Base-by-base conservation (phyloP, 1,284 basidiomycete species). In the Puccinia coronata region DNA sequence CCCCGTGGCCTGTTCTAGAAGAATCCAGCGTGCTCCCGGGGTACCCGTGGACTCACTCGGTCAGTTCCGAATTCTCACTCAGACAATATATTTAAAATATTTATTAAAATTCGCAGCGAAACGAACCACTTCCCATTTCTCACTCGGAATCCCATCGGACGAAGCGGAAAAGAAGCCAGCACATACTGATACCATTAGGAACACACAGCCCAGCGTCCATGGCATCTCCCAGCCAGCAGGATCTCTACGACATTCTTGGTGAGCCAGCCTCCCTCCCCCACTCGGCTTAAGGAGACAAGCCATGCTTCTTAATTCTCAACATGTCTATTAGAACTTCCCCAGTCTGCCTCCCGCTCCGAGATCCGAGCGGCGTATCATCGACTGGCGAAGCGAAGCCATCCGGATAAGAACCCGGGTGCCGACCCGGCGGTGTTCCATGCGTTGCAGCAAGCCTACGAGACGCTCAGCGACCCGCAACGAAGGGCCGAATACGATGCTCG, bases 381-480 rank as follows among this genome's bases (percentile, higher is more conserved):
- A 31, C 51, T 71, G 39, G 77, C 77, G 14, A 80, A 80, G n/a
- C 65, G 25, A 36, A 71, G 31, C 28, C 77, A 80, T 71, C 77
- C 77, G 6, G 77, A 80, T 59, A 80, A 71, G 31, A 80, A 71
- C 23, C 65, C 67, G 28, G 53, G 28, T 28, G 65, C 77, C 16
- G 65, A 65, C 28, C 28, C 65, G 16, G 39, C 65, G 18, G 36
- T 43, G 12, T 80, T 80, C 36, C 77, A 71, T 2, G 67, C 51
- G 20, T 41, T 80, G 12, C 67, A 70, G n/a, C 53, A 70, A 25
- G 77, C 77, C 25, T 80, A 80, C 28, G 77, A 80, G 70, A 80
- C 67, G 11, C 63, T 80, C 11, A 80, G 53, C 16, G 77, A 80
- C 47, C 61, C 61, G 9, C 59, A 80, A 61, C 51, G 41, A 28